phyloP scores from a whole-genome alignment of 257 asterid species.

The Echium plantagineum region DNA sequence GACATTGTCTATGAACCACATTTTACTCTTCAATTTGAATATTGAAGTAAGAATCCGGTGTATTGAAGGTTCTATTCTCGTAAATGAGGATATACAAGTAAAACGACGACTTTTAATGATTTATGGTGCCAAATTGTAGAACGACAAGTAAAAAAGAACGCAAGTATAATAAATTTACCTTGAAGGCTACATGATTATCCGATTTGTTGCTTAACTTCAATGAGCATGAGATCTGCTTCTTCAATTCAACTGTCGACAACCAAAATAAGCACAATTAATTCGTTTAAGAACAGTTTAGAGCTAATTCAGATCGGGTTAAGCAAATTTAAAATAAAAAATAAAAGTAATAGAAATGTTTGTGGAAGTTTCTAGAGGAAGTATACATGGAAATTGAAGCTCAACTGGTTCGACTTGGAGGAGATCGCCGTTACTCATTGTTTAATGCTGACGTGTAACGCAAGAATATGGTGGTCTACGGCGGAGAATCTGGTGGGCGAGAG shows the following conservation, averaged over 20 bases:
- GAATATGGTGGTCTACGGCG: background rate
- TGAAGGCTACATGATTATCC: slow-evolving; percentile 58
- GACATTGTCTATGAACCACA: too few species aligned
- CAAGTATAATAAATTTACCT: slow-evolving; percentile 25
- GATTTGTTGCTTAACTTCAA: slow-evolving; percentile 56
- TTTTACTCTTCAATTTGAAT: too few species aligned
- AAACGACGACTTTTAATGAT: too few species aligned
- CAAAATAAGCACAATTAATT: slow-evolving; percentile 5
- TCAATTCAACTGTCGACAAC: slow-evolving; percentile 45
- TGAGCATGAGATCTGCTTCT: slow-evolving; percentile 69
- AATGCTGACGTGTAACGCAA: background rate
- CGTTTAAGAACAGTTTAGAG: slow-evolving; percentile 1
- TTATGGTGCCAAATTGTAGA: too few species aligned
- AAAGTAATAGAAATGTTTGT: slow-evolving; percentile 9
- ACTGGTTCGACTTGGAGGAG: slow-evolving; percentile 18
- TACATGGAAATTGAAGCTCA: slow-evolving; percentile 49
- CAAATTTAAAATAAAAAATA: slow-evolving; percentile 22
- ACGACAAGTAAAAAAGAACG: too few species aligned
- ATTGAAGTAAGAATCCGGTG: too few species aligned
- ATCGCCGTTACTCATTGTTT: slow-evolving; percentile 16
- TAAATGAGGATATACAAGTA: too few species aligned
- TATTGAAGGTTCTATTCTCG: too few species aligned
- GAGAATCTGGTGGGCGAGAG: background rate
- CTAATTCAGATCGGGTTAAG: slow-evolving; percentile 5
- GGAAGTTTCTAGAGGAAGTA: slow-evolving; percentile 11